A percentile compares a stretch with the other conserved stretches of the same genome.
Evolutionary conservation across 2,329 filamentous ascomycete species (phyloP).

Genomic region (Colletotrichum sp.): DNA sequence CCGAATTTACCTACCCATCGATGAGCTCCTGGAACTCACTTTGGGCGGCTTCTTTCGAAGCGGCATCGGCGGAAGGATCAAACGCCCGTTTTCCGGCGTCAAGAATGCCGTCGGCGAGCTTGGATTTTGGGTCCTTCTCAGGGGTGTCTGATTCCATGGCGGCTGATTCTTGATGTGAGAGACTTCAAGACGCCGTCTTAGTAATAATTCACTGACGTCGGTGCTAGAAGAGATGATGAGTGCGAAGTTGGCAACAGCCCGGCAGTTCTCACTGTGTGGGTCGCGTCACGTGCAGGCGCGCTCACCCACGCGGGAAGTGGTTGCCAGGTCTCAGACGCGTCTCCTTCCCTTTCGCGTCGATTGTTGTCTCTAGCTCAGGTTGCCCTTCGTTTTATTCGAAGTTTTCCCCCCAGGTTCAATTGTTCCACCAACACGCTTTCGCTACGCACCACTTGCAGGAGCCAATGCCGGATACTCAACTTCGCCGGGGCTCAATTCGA

Average conservation of each 20-base stretch:
- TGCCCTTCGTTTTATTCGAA: neutral
- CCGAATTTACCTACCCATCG: slow-evolving; percentile 43
- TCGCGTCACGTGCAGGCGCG: slow-evolving; percentile 32
- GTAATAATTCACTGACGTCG: neutral
- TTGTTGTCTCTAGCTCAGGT: neutral
- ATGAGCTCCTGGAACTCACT: slow-evolving; percentile 52
- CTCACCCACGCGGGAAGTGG: neutral
- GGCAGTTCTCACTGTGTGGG: neutral
- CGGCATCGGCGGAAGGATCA: slow-evolving; percentile 42
- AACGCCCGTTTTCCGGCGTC: slow-evolving; percentile 54
- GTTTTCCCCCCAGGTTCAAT: neutral
- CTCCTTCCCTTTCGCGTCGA: neutral
- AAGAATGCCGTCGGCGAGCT: slow-evolving; percentile 37
- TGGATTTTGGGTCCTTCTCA: slow-evolving; percentile 4
- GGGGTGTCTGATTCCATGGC: slow-evolving; percentile 13
- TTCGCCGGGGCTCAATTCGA: slow-evolving; percentile 26
- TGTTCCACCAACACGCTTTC: neutral
- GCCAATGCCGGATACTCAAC: neutral
- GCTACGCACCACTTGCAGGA: neutral
- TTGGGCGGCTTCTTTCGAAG: slow-evolving; percentile 36
- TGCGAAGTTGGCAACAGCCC: neutral
- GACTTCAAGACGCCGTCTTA: neutral
- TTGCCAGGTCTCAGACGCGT: neutral
- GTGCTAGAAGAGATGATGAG: neutral
- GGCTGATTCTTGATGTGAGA: neutral